Base-by-base conservation (phyloP, 1,284 basidiomycete genomes). In the Trichosporon ovoides region DNA sequence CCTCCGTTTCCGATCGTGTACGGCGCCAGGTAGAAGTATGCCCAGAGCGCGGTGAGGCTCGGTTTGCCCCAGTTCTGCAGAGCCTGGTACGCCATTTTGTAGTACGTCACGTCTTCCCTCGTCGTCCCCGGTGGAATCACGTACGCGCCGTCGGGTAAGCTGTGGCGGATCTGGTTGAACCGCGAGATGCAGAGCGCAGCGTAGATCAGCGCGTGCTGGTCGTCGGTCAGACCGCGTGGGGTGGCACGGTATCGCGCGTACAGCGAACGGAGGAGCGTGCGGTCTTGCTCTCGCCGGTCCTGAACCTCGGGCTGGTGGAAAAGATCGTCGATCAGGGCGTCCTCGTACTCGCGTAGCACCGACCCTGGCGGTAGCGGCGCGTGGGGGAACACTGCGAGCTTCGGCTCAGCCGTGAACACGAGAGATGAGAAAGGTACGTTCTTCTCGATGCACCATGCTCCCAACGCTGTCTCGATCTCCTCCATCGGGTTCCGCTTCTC, bases 91-190 rank as follows among this genome's bases (percentile, higher is more conserved):
- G 67, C 63, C 62, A 63, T 61, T 20, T 53, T 40, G 50, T 59
- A 69, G 40, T 69, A 69, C 6, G 65, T 68, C n/a, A 69, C 55
- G 35, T 68, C 68, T 51, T 69, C 65, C n/a, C 61, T 34, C n/a
- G n/a, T n/a, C n/a, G n/a, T n/a, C 19, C 34, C 33, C 34, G 1
- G 3, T 5, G 16, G 12, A 3, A 1, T 10, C 3, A 22, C 11
- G 10, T 37, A 11, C 33, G 20, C 14, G 16, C 34, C 48, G 10
- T 12, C 18, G 40, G 36, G 20, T 14, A 35, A 19, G 5, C 6
- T 11, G 10, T 43, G 7, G n/a, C 54, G 55, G 24, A 62, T 51
- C 57, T 64, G 60, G 16, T 35, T 53, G 36, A 51, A 63, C 31
- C 59, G 50, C 10, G 60, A 46, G 7, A 61, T 31, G 35, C 66